phyloP scores from a whole-genome alignment of 1,139 yeast genomes.

The Blastobotrys indianensis region DNA sequence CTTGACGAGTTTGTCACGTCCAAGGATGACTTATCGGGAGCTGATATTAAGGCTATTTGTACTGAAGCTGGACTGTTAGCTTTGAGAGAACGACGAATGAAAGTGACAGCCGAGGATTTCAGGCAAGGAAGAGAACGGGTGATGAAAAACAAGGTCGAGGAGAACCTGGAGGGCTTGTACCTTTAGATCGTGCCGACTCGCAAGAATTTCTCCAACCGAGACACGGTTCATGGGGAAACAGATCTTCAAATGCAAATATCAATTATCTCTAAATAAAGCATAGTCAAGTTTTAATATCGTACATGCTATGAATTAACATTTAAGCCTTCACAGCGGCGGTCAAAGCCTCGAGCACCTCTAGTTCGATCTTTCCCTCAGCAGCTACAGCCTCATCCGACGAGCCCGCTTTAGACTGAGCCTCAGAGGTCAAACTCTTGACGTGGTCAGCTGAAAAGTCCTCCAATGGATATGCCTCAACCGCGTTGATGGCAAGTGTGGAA shows the following conservation, averaged over 20 bases:
- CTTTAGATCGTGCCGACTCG: constrained; percentile 47
- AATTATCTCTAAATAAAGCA: neutral
- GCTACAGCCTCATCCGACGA: constrained; percentile 81
- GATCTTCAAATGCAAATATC: neutral
- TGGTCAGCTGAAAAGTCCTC: constrained; percentile 81
- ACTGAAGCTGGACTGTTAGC: constrained; percentile 97
- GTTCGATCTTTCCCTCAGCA: constrained; percentile 92
- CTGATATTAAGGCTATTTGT: constrained; percentile 97
- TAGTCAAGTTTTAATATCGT: neutral
- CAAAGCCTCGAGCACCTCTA: constrained; percentile 94
- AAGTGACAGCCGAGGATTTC: constrained; percentile 93
- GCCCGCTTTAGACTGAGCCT: constrained; percentile 88
- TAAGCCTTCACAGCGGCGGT: constrained; percentile 68
- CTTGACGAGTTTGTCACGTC: constrained; percentile 85
- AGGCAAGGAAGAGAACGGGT: constrained; percentile 94
- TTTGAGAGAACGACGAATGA: constrained; percentile 96
- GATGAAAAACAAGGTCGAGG: constrained; percentile 95
- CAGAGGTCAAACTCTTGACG: constrained; percentile 76
- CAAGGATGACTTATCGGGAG: constrained; percentile 95
- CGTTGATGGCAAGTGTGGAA: constrained; percentile 82
- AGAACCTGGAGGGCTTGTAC: constrained; percentile 91
- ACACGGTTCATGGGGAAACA: neutral
- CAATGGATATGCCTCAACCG: constrained; percentile 93
- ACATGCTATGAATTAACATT: neutral
- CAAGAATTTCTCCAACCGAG: no score